Conservation (phyloP, 2,329 filamentous ascomycete species). For the Sporothrix variecibatus region DNA sequence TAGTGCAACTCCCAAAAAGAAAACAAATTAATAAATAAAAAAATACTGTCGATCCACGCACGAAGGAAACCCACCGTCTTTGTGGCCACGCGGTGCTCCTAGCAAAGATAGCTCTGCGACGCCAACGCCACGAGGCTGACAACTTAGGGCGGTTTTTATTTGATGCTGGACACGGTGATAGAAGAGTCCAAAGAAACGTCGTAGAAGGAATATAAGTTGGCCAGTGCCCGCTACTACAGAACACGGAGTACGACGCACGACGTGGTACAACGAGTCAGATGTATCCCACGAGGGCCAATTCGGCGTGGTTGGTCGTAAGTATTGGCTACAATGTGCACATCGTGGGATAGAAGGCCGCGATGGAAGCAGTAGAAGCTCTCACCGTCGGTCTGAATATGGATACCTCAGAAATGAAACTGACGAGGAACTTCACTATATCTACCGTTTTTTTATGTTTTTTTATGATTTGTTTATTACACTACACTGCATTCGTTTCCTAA, state of each 20-base stretch:
- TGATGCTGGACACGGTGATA: neutral
- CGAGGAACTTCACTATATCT: no score
- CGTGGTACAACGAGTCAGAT: neutral
- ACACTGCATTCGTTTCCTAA: no score
- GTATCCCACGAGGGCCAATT: neutral
- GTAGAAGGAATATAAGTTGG: neutral
- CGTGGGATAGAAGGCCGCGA: neutral
- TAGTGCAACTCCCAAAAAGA: neutral
- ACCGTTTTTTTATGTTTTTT: no score
- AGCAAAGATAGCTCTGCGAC: neutral
- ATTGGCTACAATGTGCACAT: neutral
- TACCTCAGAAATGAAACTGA: neutral
- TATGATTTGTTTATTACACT: no score
- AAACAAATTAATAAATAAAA: neutral
- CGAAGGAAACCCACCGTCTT: neutral
- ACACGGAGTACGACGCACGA: neutral
- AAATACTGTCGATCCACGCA: neutral
- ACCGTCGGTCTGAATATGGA: neutral
- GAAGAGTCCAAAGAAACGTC: neutral
- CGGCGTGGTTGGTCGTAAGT: no score
- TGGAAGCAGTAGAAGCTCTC: neutral
- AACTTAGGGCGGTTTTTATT: neutral
- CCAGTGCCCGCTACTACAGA: neutral
- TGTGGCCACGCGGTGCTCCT: neutral
- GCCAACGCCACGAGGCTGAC: neutral